A percentile compares a stretch with the other conserved stretches of the same genome.
phyloP scores from a whole-genome alignment of 2,329 filamentous ascomycete species.

The Ramularia collo-cygni region DNA sequence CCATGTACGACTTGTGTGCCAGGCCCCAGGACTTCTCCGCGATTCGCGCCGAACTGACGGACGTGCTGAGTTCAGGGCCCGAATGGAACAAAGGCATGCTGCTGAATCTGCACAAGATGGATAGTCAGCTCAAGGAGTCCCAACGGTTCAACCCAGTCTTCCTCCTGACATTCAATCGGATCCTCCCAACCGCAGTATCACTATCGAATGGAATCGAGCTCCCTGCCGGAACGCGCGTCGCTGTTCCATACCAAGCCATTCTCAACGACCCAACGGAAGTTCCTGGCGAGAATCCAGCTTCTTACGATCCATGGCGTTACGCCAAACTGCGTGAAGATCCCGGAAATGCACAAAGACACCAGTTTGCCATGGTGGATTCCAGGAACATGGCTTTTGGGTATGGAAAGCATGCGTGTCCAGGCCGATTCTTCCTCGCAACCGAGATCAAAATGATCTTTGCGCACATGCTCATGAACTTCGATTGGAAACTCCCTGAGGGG shows the following conservation, averaged over 20 bases:
- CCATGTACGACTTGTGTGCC: constrained; percentile 1
- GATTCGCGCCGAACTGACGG: not conserved
- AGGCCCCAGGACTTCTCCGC: not conserved
- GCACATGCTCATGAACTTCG: constrained; percentile 23
- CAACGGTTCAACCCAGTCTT: constrained; percentile 1
- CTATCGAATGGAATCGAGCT: not conserved
- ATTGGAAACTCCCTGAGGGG: constrained; percentile 16
- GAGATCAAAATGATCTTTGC: constrained; percentile 24
- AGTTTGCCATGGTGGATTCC: constrained; percentile 1
- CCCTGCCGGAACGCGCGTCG: constrained; percentile 1
- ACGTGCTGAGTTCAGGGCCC: not conserved
- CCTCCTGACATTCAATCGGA: constrained; percentile 1
- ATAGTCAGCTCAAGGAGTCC: constrained; percentile 1
- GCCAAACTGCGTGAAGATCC: constrained; percentile 1
- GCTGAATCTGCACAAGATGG: not conserved
- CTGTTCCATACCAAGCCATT: not conserved
- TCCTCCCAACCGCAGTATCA: not conserved
- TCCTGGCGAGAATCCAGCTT: not conserved
- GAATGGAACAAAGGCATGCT: not conserved
- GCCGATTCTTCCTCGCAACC: constrained; percentile 23
- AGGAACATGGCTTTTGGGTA: constrained; percentile 17
- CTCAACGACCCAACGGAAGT: not conserved
- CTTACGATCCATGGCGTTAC: not conserved
- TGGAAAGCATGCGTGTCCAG: constrained; percentile 23
- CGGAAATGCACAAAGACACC: not conserved